Percentiles rank a stretch among this genome's conserved stretches.
These are phyloP conservation scores for Quercus bicolor DNA, from an alignment of 306 rosid species.

Conservation along the genomic window DNA sequence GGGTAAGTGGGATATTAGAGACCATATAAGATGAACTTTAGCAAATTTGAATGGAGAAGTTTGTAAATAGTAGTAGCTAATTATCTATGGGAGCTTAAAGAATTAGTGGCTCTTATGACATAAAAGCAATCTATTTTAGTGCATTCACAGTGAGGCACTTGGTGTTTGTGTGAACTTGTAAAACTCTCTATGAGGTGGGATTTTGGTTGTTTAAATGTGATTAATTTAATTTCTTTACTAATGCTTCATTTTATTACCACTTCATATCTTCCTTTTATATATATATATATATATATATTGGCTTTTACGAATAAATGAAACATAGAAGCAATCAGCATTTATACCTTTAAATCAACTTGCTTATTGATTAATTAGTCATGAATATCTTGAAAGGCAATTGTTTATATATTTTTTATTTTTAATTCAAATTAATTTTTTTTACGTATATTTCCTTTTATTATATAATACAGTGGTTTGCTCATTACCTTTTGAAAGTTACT, in stretches of 20 bases:
- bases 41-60: not conserved
- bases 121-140: not conserved
- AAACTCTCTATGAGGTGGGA: not conserved
- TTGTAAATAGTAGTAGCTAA: not conserved
- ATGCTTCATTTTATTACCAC: not conserved
- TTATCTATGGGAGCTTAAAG: not conserved
- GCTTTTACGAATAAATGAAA: not conserved
- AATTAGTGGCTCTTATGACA: not conserved
- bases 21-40: not conserved
- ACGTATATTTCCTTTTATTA: not conserved
- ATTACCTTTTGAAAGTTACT: slow-evolving; percentile 13
- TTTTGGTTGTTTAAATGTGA: not conserved
- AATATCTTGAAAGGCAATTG: slow-evolving; percentile 11
- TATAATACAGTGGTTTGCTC: slow-evolving; percentile 12
- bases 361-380: slow-evolving; percentile 1
- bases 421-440: not conserved
- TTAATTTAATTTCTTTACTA: not conserved
- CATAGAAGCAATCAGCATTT: slow-evolving; percentile 8
- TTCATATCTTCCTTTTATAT: not conserved
- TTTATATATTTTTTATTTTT: too few species aligned
- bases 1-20: not conserved
- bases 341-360: slow-evolving; percentile 13
- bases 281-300: too few species aligned
- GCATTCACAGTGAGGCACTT: not conserved
- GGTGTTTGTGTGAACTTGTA: not conserved